phyloP scores from a whole-genome alignment of 768 basidiomycete genomes.

The Pilatotrama ljubarskyi region DNA sequence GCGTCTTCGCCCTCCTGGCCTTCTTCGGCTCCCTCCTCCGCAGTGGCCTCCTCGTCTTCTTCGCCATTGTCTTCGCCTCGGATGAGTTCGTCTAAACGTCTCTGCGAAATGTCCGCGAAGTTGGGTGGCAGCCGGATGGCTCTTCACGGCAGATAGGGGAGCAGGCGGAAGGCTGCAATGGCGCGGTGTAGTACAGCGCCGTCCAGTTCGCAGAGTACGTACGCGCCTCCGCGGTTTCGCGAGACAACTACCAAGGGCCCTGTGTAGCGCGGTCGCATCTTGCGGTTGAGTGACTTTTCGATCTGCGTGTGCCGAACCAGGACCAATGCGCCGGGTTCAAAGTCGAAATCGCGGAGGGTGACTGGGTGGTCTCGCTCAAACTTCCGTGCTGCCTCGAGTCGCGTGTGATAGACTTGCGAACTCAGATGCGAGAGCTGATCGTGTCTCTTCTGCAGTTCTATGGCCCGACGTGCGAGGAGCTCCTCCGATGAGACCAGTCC shows the following conservation, averaged over 20 bases:
- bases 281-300: conserved; percentile 27
- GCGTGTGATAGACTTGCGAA: not conserved
- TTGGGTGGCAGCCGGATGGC: not conserved
- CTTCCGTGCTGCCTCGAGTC: not conserved
- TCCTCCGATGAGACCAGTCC: conserved; percentile 11
- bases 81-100: not conserved
- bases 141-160: conserved; percentile 22
- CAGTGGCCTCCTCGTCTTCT: not conserved
- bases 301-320: conserved; percentile 30
- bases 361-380: conserved; percentile 18
- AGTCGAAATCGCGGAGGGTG: conserved; percentile 23
- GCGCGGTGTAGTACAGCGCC: conserved; percentile 15
- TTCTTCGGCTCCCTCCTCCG: too few relatives aligned
- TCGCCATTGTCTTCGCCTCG: not conserved
- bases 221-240: conserved; percentile 24
- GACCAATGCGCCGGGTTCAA: conserved; percentile 28
- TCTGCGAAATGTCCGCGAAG: not conserved
- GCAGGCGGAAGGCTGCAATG: conserved; percentile 23
- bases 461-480: conserved; percentile 2
- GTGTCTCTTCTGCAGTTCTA: not conserved
- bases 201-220: conserved; percentile 30
- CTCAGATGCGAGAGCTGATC: not conserved
- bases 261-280: conserved; percentile 14
- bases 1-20: too few relatives aligned
- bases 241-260: conserved; percentile 29